These are phyloP conservation scores for Starmerella sp. DNA, from an alignment of 805 yeast species.

Conservation along the genomic window DNA sequence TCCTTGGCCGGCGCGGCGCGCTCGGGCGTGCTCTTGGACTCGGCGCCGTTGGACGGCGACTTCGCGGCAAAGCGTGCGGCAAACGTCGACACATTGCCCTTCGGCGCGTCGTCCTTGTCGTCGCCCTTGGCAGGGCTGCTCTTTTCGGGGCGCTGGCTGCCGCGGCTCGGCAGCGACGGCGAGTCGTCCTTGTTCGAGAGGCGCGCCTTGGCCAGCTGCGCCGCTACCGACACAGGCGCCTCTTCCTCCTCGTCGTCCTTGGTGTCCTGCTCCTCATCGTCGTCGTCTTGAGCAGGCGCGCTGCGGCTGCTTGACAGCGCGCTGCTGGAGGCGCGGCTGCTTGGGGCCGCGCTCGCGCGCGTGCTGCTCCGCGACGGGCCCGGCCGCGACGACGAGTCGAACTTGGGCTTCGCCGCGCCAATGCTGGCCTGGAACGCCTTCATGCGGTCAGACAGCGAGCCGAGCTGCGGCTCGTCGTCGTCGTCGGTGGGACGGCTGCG, in stretches of 20 bases:
- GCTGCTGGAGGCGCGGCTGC: background rate
- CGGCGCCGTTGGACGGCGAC: background rate
- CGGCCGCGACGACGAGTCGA: conserved; percentile 9
- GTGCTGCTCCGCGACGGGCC: background rate
- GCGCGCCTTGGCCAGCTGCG: conserved; percentile 18
- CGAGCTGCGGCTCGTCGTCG: conserved; percentile 22
- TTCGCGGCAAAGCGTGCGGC: conserved; percentile 19
- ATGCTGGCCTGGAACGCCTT: conserved; percentile 24
- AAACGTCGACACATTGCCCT: conserved; percentile 13
- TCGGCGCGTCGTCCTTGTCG: conserved; percentile 3
- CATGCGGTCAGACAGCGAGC: conserved; percentile 24
- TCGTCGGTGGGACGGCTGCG: conserved; percentile 6
- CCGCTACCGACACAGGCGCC: conserved; percentile 18
- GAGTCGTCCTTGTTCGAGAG: conserved; percentile 1
- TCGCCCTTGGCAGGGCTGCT: background rate
- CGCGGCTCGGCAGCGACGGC: background rate
- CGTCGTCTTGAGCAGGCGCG: background rate
- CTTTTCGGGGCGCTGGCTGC: background rate
- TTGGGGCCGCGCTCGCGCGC: background rate
- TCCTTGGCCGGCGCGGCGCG: background rate
- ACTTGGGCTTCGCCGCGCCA: conserved; percentile 22
- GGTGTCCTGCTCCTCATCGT: background rate
- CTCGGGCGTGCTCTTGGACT: background rate
- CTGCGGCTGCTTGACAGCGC: background rate
- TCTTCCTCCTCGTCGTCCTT: conserved; percentile 6